phyloP scores from a whole-genome alignment of 495 filamentous ascomycete species.

The Aspergillus kassunensis region DNA sequence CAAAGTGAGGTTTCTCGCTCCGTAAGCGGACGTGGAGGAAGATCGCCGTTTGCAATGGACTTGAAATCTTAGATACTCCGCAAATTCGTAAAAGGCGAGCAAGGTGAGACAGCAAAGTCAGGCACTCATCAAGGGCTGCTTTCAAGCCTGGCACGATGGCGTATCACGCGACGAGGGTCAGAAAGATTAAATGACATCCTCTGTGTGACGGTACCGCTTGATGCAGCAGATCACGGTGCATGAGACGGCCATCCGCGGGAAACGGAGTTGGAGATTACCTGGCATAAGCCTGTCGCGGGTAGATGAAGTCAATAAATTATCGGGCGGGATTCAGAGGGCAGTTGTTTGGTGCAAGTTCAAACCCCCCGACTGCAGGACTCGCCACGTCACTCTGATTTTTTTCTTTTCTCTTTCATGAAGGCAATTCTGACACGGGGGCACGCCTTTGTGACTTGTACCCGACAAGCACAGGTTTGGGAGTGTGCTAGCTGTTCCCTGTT shows the following conservation, averaged over 20 bases:
- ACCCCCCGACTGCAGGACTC: conserved; percentile 2
- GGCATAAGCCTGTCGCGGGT: neutral
- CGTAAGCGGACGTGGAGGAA: neutral
- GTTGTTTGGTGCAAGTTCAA: no score
- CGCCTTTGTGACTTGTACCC: conserved; percentile 16
- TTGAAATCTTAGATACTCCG: neutral
- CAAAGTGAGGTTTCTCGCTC: neutral
- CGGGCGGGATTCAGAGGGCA: neutral
- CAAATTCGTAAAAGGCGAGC: neutral
- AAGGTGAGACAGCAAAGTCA: neutral
- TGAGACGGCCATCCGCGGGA: neutral
- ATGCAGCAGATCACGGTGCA: neutral
- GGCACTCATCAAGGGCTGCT: conserved; percentile 2
- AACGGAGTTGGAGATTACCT: neutral
- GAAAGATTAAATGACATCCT: conserved; percentile 5
- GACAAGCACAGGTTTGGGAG: conserved; percentile 17
- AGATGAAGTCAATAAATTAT: neutral
- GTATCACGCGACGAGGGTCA: conserved; percentile 11
- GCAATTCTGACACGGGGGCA: conserved; percentile 6
- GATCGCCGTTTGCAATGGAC: neutral
- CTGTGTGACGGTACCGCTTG: neutral
- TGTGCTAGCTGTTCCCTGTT: conserved; percentile 6
- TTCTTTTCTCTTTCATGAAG: conserved; percentile 1
- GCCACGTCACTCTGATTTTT: conserved; percentile 21
- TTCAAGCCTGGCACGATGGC: neutral